Base-by-base conservation (phyloP, 202 grass and related monocot genomes). In the Hordeum pubiflorum region DNA sequence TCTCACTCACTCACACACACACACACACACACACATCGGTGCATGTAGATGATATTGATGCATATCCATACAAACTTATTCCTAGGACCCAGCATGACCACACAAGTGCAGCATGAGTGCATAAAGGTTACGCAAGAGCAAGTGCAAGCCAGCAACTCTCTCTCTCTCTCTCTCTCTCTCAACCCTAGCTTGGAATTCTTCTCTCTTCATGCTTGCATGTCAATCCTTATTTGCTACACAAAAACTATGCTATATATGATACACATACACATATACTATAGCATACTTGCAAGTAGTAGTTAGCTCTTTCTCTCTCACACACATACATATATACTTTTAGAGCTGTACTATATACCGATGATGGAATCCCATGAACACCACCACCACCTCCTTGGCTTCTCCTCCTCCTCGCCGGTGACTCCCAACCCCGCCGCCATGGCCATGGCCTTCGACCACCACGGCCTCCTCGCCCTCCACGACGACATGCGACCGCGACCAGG, bases 301-400 rank as follows among this genome's bases (percentile, higher is more conserved):
- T 46, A 46, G 43, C 13, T 46, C 2, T 29, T 29, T 29, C 12
- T 46, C 43, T 46, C 43, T 15, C 43, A 14, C 43, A 46, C 43
- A 46, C 43, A 52, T 54, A 14, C 43, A 46, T 12, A 46, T 12
- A 18, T 54, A n/a, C 50, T 54, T 54, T 0, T 54, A 54, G 0
- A 54, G 2, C 0, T 54, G 50, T 54, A 0, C 50, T n/a, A 54
- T 0, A n/a, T n/a, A n/a, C 50, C 0, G 2, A 54, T 54, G 50
- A 54, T 54, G 50, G 50, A 17, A 0, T 54, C 50, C 50, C 50
- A 54, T 54, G 50, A 54, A 54, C 17, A 0, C 50, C 50, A 54
- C 50, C 74, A 26, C 1, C 79, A 83, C 80, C 74, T 87, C 46
- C 80, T 87, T 3, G 86, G 73, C 67, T 79, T 87, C 58, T 66